Evolutionary conservation across 2,329 filamentous ascomycete species (phyloP), one percentile per base, ranked within the genome.

Genomic region (Sporothrix protearum): DNA sequence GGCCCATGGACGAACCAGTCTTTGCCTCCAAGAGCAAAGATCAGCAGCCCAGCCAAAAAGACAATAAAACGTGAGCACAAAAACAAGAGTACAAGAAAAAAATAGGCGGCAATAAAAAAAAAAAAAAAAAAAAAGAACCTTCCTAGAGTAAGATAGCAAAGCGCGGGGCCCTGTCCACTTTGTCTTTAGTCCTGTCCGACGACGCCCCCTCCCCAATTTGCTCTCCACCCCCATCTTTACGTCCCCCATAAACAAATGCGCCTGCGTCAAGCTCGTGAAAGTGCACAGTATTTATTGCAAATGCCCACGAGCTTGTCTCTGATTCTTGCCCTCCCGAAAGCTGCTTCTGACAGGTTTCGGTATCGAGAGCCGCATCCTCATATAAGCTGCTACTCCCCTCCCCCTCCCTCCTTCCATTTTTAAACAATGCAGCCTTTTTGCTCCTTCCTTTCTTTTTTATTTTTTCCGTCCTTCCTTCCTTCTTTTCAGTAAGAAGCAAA

Each of bases 171-270:
- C 63, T 49, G 42, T 49, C 42, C 25, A 47, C 42, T 66, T 10
- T 66, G 42, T 49, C 2, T n/a, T 64, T 49, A 30, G 25, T 49
- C 28, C 64, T 39, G 64, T 67, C 25, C 42, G 51, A 49, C 63
- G 42, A 49, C 28, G 42, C 9, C 42, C 61, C n/a, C 42, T 66
- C 63, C 63, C 64, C 28, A 22, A 51, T 36, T 25, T 49, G 63
- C 45, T 1, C 64, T 49, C 45, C 64, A 51, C 28, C 45, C 64
- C 64, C 64, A 36, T 12, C 22, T n/a, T 45, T 10, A 14, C 42
- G 30, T 66, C 64, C 28, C 28, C 45, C 39, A 66, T 66, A 66
- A 66, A 66, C 61, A 66, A 47, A 36, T 51, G 64, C 45, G 64
- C 64, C 19, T 51, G 64, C 42, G 42, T 42, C 25, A 45, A 66